These are phyloP conservation scores for Metarhizium robertsii DNA, from an alignment of 2,329 filamentous ascomycete genomes.

Conservation along the genomic window DNA sequence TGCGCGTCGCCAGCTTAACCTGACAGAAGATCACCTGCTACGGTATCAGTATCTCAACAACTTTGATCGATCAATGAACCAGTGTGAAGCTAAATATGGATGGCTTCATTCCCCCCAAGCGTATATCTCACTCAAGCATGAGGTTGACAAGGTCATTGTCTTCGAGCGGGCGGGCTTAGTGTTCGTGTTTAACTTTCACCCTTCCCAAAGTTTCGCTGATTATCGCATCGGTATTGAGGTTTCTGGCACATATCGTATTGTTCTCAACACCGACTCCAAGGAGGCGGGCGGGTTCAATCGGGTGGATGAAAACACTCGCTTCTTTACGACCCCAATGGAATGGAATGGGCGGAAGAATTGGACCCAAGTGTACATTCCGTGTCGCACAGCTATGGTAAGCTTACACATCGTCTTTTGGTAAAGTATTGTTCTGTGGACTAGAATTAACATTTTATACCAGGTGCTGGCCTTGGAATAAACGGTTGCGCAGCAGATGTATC, in stretches of 20 bases:
- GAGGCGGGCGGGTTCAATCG: conserved; percentile 73
- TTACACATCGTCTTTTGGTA: neutral
- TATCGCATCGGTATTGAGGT: conserved; percentile 85
- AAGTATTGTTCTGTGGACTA: neutral
- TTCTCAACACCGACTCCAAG: conserved; percentile 71
- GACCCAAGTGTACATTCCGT: conserved; percentile 83
- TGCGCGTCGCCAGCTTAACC: conserved; percentile 84
- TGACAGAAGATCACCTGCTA: conserved; percentile 75
- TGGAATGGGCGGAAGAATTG: conserved; percentile 92
- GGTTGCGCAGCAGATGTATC: neutral
- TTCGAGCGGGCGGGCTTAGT: conserved; percentile 87
- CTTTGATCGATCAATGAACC: conserved; percentile 89
- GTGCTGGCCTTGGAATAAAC: conserved; percentile 38
- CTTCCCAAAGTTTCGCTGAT: conserved; percentile 74
- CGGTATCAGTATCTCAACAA: conserved; percentile 89
- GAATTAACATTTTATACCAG: conserved; percentile 12
- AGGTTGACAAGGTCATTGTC: conserved; percentile 86
- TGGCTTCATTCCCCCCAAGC: conserved; percentile 84
- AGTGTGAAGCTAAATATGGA: conserved; percentile 76
- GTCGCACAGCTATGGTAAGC: conserved; percentile 71
- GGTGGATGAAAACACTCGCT: conserved; percentile 70
- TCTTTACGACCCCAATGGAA: conserved; percentile 82
- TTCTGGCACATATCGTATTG: conserved; percentile 75
- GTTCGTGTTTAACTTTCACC: conserved; percentile 96
- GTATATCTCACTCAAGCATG: conserved; percentile 89